Evolutionary conservation across 805 yeast genomes (phyloP).

Genomic region (Candida quercuum): DNA sequence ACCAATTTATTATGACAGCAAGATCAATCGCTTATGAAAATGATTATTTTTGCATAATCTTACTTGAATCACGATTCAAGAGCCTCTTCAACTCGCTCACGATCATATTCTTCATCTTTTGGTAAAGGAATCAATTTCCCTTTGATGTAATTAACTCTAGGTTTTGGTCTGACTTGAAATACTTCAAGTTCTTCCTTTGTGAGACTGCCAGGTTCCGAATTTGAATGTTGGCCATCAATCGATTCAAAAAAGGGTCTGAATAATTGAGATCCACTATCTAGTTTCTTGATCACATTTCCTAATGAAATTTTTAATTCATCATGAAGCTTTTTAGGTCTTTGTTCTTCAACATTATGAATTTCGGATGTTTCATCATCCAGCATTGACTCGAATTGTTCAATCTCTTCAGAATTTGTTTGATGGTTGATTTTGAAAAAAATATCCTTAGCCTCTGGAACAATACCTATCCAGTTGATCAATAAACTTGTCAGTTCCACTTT

Average conservation of each 20-base stretch:
- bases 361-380: neutral
- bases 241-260: slow-evolving; percentile 24
- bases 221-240: slow-evolving; percentile 11
- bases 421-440: slow-evolving; percentile 40
- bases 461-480: slow-evolving; percentile 60
- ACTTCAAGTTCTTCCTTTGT: neutral
- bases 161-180: neutral
- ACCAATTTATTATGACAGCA: no score
- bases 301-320: slow-evolving; percentile 16
- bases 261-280: slow-evolving; percentile 20
- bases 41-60: no score
- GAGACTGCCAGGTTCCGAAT: neutral
- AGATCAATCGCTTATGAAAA: no score
- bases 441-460: slow-evolving; percentile 56
- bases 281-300: slow-evolving; percentile 21
- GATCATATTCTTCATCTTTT: slow-evolving; percentile 14
- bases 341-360: neutral
- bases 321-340: slow-evolving; percentile 16
- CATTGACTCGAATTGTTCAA: neutral
- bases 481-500: slow-evolving; percentile 54
- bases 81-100: slow-evolving; percentile 13
- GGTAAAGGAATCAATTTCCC: slow-evolving; percentile 16
- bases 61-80: no score
- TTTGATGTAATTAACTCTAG: slow-evolving; percentile 6
- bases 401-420: slow-evolving; percentile 5